Percentiles rank a stretch among this genome's conserved stretches.
phyloP scores from a whole-genome alignment of 805 yeast species.

The Ascoidea tarda region DNA sequence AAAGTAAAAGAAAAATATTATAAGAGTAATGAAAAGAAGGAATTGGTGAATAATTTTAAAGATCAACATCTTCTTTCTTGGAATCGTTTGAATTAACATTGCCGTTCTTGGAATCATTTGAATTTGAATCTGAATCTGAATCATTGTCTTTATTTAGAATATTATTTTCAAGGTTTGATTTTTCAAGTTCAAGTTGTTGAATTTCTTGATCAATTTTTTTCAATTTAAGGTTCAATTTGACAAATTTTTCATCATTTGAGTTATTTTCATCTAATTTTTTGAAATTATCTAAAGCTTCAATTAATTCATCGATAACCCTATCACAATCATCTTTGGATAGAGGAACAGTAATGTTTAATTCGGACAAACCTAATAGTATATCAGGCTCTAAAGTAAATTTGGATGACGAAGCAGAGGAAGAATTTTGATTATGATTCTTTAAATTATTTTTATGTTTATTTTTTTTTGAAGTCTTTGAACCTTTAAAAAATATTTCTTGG shows the following conservation, averaged over 20 bases:
- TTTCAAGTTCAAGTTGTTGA: too few species aligned
- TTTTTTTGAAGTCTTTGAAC: constrained; percentile 39
- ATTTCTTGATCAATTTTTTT: not conserved
- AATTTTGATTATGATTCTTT: constrained; percentile 5
- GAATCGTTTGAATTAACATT: too few species aligned
- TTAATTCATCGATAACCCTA: constrained; percentile 48
- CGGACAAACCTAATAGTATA: constrained; percentile 61
- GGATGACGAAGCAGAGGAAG: constrained; percentile 13
- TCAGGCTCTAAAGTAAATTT: constrained; percentile 70
- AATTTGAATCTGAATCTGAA: too few species aligned
- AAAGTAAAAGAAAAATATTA: too few species aligned
- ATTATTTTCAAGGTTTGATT: too few species aligned
- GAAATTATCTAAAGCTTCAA: constrained; percentile 57
- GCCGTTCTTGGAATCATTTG: too few species aligned
- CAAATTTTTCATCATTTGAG: constrained; percentile 50
- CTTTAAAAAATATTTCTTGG: constrained; percentile 39
- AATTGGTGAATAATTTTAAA: too few species aligned
- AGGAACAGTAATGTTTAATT: constrained; percentile 70
- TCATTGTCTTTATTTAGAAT: too few species aligned
- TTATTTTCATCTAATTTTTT: constrained; percentile 64
- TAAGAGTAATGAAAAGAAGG: too few species aligned
- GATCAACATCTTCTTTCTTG: too few species aligned
- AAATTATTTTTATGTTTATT: constrained; percentile 22
- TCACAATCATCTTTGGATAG: constrained; percentile 58
- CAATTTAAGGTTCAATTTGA: too few species aligned